Evolutionary conservation across 768 basidiomycete genomes (phyloP).

Genomic region (Auricularia heimuer): DNA sequence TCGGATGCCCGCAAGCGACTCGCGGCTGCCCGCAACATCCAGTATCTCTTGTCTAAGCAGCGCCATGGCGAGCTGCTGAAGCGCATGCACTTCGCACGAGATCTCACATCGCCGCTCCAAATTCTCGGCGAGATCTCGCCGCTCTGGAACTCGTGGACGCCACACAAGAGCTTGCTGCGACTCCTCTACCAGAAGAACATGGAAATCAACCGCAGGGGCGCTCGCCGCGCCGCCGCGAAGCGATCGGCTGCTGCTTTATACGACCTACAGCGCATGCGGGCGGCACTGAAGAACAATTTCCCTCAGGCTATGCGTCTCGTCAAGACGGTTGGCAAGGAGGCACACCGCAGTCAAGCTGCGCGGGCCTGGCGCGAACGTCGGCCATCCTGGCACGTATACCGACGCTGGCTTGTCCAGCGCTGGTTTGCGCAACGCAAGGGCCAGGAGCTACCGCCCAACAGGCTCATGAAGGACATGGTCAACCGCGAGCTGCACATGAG

Average conservation of each 20-base stretch:
- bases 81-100: slow-evolving; percentile 16
- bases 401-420: background rate
- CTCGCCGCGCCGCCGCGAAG: too few relatives aligned
- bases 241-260: too few relatives aligned
- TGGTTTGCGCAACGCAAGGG: background rate
- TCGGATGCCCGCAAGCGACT: background rate
- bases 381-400: background rate
- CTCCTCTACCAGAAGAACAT: background rate
- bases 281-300: background rate
- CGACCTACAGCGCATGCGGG: background rate
- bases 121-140: slow-evolving; percentile 56
- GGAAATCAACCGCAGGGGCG: too few relatives aligned
- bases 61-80: background rate
- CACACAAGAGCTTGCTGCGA: slow-evolving; percentile 29
- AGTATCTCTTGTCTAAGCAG: background rate
- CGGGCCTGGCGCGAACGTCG: background rate
- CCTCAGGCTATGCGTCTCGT: background rate
- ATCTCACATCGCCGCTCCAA: slow-evolving; percentile 50
- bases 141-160: slow-evolving; percentile 54
- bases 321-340: background rate
- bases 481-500: background rate
- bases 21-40: background rate
- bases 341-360: background rate
- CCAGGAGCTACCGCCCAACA: background rate
- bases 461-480: background rate